These are phyloP conservation scores for Streptanthus diversifolius DNA, from an alignment of 345 rosid species.

Conservation along the genomic window DNA sequence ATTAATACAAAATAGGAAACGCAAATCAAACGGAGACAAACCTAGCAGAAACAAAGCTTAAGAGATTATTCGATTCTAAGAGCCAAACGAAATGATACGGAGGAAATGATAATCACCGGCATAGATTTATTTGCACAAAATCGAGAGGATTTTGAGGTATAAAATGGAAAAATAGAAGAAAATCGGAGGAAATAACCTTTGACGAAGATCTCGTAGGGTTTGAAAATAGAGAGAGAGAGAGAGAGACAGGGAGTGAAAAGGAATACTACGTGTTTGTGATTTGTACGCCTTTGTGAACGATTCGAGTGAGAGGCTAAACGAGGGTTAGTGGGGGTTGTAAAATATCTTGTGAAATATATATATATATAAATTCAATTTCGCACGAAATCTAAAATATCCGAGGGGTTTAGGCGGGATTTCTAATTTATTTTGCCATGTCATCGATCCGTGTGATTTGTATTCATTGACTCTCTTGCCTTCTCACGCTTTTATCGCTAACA, in stretches of 20 bases:
- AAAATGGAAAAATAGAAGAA: slow-evolving; percentile 10
- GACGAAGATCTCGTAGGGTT: slow-evolving; percentile 5
- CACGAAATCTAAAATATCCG: slow-evolving; percentile 46
- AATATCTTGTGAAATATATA: slow-evolving; percentile 19
- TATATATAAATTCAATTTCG: slow-evolving; percentile 63
- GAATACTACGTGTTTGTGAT: slow-evolving; percentile 16
- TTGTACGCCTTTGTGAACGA: slow-evolving; percentile 27
- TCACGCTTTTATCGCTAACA: slow-evolving; percentile 21
- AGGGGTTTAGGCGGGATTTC: slow-evolving; percentile 89
- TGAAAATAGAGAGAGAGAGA: not conserved
- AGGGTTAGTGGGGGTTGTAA: slow-evolving; percentile 22
- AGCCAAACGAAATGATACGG: not conserved
- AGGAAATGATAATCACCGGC: not conserved
- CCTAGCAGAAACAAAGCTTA: not conserved
- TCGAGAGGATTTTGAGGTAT: not conserved
- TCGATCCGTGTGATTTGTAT: slow-evolving; percentile 41
- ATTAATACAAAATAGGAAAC: not conserved
- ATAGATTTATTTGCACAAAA: not conserved
- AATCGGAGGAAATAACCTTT: slow-evolving; percentile 17
- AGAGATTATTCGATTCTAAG: not conserved
- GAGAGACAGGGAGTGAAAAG: not conserved
- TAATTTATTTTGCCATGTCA: slow-evolving; percentile 59
- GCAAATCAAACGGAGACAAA: not conserved
- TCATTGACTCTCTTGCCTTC: slow-evolving; percentile 35
- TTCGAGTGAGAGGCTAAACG: slow-evolving; percentile 22